These are phyloP conservation scores for Auxenochlorella pyrenoidosa DNA, from an alignment of 139 green algal genomes.

Conservation along the genomic window DNA sequence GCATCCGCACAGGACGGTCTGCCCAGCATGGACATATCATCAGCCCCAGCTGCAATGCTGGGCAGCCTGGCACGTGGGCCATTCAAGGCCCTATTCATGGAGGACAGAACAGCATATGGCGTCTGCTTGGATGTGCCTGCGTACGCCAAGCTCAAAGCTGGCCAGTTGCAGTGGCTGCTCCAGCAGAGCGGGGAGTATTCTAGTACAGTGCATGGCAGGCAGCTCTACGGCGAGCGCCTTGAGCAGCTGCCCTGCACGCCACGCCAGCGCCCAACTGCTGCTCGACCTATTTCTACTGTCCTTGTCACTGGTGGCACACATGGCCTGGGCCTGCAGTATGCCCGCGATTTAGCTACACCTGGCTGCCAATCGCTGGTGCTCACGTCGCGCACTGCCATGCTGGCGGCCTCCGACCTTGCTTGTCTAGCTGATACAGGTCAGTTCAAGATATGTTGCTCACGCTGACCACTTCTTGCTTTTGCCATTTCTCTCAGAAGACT, in stretches of 20 bases:
- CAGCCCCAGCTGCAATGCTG: not conserved
- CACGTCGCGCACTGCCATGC: not conserved
- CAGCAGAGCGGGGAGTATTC: not conserved
- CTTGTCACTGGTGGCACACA: slow-evolving; percentile 48
- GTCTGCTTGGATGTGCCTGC: slow-evolving; percentile 18
- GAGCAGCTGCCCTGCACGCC: not conserved
- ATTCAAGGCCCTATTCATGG: slow-evolving; percentile 47
- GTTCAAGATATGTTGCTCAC: not conserved
- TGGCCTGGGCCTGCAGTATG: slow-evolving; percentile 46
- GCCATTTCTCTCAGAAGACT: not conserved
- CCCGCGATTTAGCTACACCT: not conserved
- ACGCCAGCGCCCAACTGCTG: not conserved
- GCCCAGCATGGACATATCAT: not conserved
- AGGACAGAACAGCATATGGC: slow-evolving; percentile 28
- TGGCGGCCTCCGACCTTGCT: slow-evolving; percentile 12
- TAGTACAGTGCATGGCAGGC: not conserved
- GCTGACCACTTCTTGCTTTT: not conserved
- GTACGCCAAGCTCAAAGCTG: not conserved
- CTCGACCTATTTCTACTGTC: not conserved
- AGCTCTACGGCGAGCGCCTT: not conserved
- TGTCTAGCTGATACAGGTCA: not conserved
- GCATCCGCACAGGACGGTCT: not conserved
- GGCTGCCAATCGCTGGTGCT: slow-evolving; percentile 31
- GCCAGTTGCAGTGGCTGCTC: slow-evolving; percentile 13
- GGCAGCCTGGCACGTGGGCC: slow-evolving; percentile 19